Evolutionary conservation across 2,329 filamentous ascomycete genomes (phyloP), one percentile per base, ranked within the genome.

Genomic region (Fusarium sacchari): DNA sequence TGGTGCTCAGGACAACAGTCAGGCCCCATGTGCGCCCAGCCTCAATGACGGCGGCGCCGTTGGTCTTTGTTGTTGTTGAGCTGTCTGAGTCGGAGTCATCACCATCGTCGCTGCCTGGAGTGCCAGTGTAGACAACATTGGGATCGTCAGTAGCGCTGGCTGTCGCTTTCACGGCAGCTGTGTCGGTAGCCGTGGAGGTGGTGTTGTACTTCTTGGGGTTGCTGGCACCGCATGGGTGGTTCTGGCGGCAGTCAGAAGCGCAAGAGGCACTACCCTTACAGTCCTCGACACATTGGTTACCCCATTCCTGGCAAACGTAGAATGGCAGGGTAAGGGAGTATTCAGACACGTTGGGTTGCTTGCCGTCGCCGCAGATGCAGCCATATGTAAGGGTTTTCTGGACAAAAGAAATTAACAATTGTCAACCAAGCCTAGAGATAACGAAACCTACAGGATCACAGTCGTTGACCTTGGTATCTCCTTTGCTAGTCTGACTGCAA

Each of bases 271-370:
- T 80, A 56, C 79, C 67, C 39, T 82, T 84, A 82, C 93, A 95
- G 65, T 70, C 82, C 5, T 74, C 79, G 18, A 92, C 90, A 80
- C 92, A 94, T 82, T 94, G 89, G 80, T 85, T 90, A 76, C 89
- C 91, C 87, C 88, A 94, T 82, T 92, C 87, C 52, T 87, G 87
- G 88, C 93, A 96, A 77, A 91, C 87, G 84, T 91, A 94, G 87
- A 90, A 96, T 39, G 94, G 93, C 32, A 96, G 86, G 3, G 93
- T 95, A 76, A 94, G 87, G 26, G 91, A 92, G 87, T 92, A 96
- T 82, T 95, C 88, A 78, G 91, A 90, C 55, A 94, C 83, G 83
- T 95, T 95, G 75, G 93, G 93, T 59, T 88, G 83, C 70, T 87
- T 80, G 80, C 89, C 88, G 79, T 92, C 87, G 71, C 87, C 86